Base-by-base conservation (phyloP, 495 filamentous ascomycete species). In the Jackrogersella multiformis region DNA sequence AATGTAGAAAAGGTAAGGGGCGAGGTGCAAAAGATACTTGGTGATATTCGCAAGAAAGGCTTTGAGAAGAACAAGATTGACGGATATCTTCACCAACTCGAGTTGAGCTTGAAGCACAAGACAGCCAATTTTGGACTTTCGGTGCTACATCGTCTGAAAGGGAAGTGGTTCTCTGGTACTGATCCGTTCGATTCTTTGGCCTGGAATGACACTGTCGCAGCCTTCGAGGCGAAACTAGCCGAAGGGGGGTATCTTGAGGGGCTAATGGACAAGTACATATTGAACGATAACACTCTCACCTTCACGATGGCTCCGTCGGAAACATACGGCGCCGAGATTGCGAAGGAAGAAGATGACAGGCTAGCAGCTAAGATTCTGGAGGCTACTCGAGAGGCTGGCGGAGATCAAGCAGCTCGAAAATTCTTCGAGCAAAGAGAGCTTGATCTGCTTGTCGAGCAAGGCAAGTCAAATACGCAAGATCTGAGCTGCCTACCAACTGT, bases 241-340 rank as follows among this genome's bases (percentile, higher is more conserved):
- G 80, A 90, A 73, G 88, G 88, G 10, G 84, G 86, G 34, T 97
- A 97, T 73, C 83, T 99, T 6, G 93, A 97, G 72, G 82, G 87
- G 2, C 75, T 99, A 63, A 80, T 98, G 70, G 86, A 97, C 64
- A 96, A 96, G 73, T 97, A 98, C 72, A 79, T 98, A 10, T 74
- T 97, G 41, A 96, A 93, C 65, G 91, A 94, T 70, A 88, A 89
- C 26, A 93, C 88, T 21, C 79, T 98, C 63, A 93, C 91, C 0
- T 97, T 98, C 76, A 97, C 93, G 0, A 99, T 99, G 95, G 89
- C 88, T 10, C 96, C 95, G 2, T 91, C 89, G 1, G 79, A 85
- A 45, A 87, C 80, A 0, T 97, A 91, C 70, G 87, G 86, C 39
- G 79, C 88, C 30, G 87, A 91, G 12, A 78, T 97, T n/a, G 88